Evolutionary conservation across 139 green algal species (phyloP).

Genomic region (Prasinococcaceae sp.): DNA sequence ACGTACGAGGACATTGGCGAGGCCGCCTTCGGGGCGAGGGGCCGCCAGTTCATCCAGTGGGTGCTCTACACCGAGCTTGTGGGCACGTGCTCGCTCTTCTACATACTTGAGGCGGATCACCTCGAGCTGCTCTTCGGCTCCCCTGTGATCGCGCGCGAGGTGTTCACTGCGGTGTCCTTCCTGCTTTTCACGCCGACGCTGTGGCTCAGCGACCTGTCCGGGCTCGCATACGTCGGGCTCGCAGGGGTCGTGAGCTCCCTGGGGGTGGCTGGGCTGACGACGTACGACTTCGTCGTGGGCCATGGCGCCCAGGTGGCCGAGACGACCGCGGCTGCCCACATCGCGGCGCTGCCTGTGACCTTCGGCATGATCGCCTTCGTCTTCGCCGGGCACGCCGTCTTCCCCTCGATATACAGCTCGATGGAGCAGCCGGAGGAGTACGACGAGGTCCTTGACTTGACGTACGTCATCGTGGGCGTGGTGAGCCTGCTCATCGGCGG

Average conservation of each 20-base stretch:
- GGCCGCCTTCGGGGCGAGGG: constrained; percentile 38
- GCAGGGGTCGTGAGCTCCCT: constrained; percentile 33
- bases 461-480: constrained; percentile 13
- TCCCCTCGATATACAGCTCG: constrained; percentile 46
- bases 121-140: constrained; percentile 8
- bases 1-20: constrained; percentile 24
- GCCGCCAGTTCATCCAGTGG: constrained; percentile 31
- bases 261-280: constrained; percentile 20
- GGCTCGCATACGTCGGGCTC: constrained; percentile 44
- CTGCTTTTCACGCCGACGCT: constrained; percentile 43
- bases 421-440: constrained; percentile 44
- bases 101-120: constrained; percentile 41
- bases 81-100: constrained; percentile 52
- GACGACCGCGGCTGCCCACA: constrained; percentile 27
- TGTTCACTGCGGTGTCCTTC: constrained; percentile 13
- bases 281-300: constrained; percentile 4
- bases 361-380: constrained; percentile 64
- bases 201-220: constrained; percentile 49
- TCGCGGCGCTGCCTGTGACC: constrained; percentile 40
- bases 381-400: constrained; percentile 56
- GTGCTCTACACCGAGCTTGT: constrained; percentile 64
- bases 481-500: constrained; percentile 7
- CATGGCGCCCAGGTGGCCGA: constrained; percentile 9
- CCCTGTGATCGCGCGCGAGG: background rate
- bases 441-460: constrained; percentile 14